Conservation (phyloP, 768 basidiomycete genomes). For the Tephrocybe rancida region DNA sequence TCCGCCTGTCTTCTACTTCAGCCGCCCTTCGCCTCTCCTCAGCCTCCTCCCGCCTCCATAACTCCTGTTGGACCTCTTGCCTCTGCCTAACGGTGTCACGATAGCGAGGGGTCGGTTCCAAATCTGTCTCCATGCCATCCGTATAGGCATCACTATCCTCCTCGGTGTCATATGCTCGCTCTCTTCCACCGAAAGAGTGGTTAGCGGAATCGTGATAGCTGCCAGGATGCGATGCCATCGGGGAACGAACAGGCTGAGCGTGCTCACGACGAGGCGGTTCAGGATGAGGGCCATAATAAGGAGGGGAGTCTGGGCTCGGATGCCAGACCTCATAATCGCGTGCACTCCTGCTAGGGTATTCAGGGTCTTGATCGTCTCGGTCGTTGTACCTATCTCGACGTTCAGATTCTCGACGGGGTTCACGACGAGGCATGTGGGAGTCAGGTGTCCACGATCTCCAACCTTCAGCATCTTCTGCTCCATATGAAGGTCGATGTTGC, state of each 20-base stretch:
- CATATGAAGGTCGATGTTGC: constrained; percentile 13
- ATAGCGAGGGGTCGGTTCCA: constrained; percentile 5
- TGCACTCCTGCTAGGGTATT: constrained; percentile 11
- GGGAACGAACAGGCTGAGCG: constrained; percentile 12
- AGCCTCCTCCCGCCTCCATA: constrained; percentile 12
- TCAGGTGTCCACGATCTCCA: constrained; percentile 19
- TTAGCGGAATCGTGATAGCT: constrained; percentile 16
- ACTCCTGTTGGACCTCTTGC: constrained; percentile 8
- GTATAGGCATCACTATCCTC: constrained; percentile 23
- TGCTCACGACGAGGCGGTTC: constrained; percentile 17
- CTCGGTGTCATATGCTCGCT: constrained; percentile 11
- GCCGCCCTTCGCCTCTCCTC: constrained; percentile 9
- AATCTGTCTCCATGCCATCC: constrained; percentile 15
- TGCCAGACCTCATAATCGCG: constrained; percentile 14
- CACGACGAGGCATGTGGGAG: constrained; percentile 6
- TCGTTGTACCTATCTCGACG: constrained; percentile 12
- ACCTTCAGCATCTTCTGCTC: constrained; percentile 11
- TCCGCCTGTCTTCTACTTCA: constrained; percentile 24
- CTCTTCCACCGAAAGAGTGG: constrained; percentile 23
- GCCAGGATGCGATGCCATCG: constrained; percentile 18
- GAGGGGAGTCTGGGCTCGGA: constrained; percentile 1
- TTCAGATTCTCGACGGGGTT: constrained; percentile 15
- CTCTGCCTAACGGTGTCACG: background rate
- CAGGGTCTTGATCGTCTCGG: constrained; percentile 11
- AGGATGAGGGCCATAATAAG: constrained; percentile 11